phyloP scores from a whole-genome alignment of 768 basidiomycete genomes.

The Mycena belliarum region DNA sequence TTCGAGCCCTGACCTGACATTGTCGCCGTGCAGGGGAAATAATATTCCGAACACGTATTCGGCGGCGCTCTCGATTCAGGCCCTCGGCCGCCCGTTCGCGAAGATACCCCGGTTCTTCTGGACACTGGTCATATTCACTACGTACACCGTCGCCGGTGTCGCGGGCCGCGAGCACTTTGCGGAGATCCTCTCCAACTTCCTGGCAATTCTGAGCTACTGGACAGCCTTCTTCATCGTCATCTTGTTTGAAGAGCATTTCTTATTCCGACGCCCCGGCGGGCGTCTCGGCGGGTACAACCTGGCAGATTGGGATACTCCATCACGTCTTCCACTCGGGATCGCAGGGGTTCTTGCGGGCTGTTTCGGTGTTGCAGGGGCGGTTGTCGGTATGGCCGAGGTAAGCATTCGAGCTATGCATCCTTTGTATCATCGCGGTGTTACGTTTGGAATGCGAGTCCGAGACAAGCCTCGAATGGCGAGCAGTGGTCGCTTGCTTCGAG shows the following conservation, averaged over 20 bases:
- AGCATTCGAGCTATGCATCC: background rate
- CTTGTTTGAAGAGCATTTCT: constrained; percentile 45
- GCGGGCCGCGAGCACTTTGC: constrained; percentile 47
- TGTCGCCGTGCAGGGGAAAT: constrained; percentile 29
- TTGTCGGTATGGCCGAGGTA: constrained; percentile 53
- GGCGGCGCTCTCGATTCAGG: constrained; percentile 46
- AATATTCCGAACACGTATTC: constrained; percentile 50
- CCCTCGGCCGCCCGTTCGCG: constrained; percentile 44
- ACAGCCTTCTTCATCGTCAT: constrained; percentile 48
- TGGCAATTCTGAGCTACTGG: constrained; percentile 48
- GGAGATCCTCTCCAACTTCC: constrained; percentile 42
- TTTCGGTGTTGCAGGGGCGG: constrained; percentile 49
- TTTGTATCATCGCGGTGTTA: no score
- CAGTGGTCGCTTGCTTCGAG: no score
- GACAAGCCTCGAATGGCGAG: no score
- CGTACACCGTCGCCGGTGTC: constrained; percentile 41
- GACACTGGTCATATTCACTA: constrained; percentile 40
- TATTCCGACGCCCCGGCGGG: constrained; percentile 43
- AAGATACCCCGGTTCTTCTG: constrained; percentile 47
- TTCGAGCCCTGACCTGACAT: background rate
- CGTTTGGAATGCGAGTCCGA: no score
- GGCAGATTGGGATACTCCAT: constrained; percentile 45
- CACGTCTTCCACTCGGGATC: constrained; percentile 46
- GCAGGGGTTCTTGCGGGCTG: constrained; percentile 49
- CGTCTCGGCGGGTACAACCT: constrained; percentile 53